Percentiles rank a stretch among this genome's conserved stretches.
These are phyloP conservation scores for Picea abies DNA, from an alignment of 83 land plant genomes.

Conservation along the genomic window DNA sequence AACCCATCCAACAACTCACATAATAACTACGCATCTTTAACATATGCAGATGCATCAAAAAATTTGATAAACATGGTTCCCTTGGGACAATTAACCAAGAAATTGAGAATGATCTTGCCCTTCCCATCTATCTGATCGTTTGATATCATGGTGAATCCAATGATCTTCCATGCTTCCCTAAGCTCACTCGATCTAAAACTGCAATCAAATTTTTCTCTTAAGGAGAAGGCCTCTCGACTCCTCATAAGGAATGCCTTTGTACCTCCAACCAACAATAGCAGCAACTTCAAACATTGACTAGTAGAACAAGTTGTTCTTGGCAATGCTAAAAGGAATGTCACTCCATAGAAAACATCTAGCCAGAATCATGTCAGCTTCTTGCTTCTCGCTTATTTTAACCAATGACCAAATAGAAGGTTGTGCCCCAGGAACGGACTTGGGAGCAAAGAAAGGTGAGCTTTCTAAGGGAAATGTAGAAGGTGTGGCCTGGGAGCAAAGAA, in stretches of 20 bases:
- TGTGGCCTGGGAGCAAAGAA: too few species aligned
- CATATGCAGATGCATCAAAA: conserved; percentile 19
- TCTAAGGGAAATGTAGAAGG: too few species aligned
- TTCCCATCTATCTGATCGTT: conserved; percentile 26
- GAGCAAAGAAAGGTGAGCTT: too few species aligned
- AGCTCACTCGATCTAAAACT: conserved; percentile 11
- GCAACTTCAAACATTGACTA: conserved; percentile 35
- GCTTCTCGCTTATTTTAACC: too few species aligned
- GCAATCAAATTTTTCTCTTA: not conserved
- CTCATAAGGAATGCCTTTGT: conserved; percentile 27
- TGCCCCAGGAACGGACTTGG: too few species aligned
- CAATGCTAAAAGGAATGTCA: too few species aligned
- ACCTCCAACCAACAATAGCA: conserved; percentile 33
- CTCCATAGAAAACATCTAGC: too few species aligned
- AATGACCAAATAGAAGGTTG: too few species aligned
- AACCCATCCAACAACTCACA: conserved; percentile 23
- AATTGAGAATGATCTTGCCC: conserved; percentile 19
- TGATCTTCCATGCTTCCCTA: conserved; percentile 24
- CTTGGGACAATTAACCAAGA: conserved; percentile 29
- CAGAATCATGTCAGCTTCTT: too few species aligned
- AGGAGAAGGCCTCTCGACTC: conserved; percentile 22
- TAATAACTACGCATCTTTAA: conserved; percentile 7
- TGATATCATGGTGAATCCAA: conserved; percentile 29
- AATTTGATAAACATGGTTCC: conserved; percentile 38
- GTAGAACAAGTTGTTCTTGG: too few species aligned